phyloP scores from a whole-genome alignment of 2,329 filamentous ascomycete species.

The Lecanicillium sp. region DNA sequence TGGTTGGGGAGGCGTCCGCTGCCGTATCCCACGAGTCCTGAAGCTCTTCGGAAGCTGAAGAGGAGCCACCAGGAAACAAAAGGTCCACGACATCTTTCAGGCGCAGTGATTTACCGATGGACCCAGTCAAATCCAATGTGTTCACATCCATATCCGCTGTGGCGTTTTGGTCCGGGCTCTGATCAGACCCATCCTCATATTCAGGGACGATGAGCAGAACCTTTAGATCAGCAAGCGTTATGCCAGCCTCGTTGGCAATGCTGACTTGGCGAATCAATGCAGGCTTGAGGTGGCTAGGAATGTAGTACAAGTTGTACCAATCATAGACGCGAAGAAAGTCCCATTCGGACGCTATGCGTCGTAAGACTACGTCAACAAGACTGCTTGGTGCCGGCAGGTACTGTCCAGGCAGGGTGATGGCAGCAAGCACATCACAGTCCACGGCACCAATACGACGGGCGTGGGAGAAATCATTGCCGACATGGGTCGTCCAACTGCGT shows the following conservation, averaged over 20 bases:
- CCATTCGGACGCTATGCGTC: slow-evolving; percentile 46
- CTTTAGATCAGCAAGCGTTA: slow-evolving; percentile 42
- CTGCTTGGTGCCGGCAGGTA: slow-evolving; percentile 36
- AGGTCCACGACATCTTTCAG: slow-evolving; percentile 45
- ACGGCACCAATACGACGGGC: neutral
- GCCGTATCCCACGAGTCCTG: slow-evolving; percentile 47
- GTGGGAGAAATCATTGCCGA: slow-evolving; percentile 6
- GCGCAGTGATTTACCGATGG: slow-evolving; percentile 40
- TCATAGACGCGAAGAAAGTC: slow-evolving; percentile 46
- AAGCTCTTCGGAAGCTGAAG: slow-evolving; percentile 17
- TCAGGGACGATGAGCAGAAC: slow-evolving; percentile 31
- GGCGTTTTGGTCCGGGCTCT: slow-evolving; percentile 13
- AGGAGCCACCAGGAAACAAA: slow-evolving; percentile 32
- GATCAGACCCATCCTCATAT: slow-evolving; percentile 12
- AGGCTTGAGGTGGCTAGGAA: slow-evolving; percentile 45
- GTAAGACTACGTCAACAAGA: slow-evolving; percentile 42
- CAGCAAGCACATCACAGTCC: slow-evolving; percentile 9
- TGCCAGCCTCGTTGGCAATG: slow-evolving; percentile 32
- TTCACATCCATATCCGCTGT: slow-evolving; percentile 28
- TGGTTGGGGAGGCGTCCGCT: slow-evolving; percentile 17
- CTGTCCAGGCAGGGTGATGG: slow-evolving; percentile 33
- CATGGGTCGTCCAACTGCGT: slow-evolving; percentile 41
- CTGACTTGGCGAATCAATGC: slow-evolving; percentile 44
- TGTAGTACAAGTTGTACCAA: slow-evolving; percentile 44
- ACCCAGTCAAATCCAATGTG: slow-evolving; percentile 45